Evolutionary conservation across 2,329 filamentous ascomycete species (phyloP).

Genomic region (Penicillium nordicum): DNA sequence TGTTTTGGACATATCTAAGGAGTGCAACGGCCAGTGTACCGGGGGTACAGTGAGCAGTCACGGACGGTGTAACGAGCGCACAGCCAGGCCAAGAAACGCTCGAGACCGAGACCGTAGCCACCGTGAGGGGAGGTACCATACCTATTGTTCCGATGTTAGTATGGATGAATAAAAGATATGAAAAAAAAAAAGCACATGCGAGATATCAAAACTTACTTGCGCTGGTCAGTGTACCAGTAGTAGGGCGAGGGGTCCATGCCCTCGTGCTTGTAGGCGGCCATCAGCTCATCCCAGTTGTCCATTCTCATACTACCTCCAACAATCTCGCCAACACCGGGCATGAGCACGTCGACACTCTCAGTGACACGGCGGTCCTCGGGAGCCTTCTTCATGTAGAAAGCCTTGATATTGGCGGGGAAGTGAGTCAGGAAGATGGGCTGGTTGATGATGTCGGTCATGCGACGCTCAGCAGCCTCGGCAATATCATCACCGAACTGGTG

Average conservation of each 20-base stretch:
- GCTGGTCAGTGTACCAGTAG: slow-evolving; percentile 98
- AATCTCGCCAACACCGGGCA: slow-evolving; percentile 97
- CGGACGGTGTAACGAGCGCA: slow-evolving; percentile 64
- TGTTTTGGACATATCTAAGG: slow-evolving; percentile 33
- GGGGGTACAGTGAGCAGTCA: slow-evolving; percentile 53
- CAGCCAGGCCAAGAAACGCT: slow-evolving; percentile 71
- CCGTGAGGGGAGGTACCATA: slow-evolving; percentile 91
- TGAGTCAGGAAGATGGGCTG: slow-evolving; percentile 92
- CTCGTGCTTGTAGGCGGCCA: slow-evolving; percentile 82
- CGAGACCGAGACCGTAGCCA: slow-evolving; percentile 87
- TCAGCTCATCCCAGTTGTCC: slow-evolving; percentile 82
- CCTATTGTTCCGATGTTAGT: slow-evolving; percentile 42
- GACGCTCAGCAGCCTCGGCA: slow-evolving; percentile 91
- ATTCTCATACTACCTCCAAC: slow-evolving; percentile 97
- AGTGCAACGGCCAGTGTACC: slow-evolving; percentile 51
- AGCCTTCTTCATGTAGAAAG: slow-evolving; percentile 98
- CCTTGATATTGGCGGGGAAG: slow-evolving; percentile 96
- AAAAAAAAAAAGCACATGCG: not conserved
- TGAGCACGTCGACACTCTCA: slow-evolving; percentile 79
- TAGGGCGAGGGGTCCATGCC: slow-evolving; percentile 80
- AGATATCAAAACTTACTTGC: slow-evolving; percentile 64
- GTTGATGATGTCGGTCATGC: slow-evolving; percentile 97
- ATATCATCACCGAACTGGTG: slow-evolving; percentile 97
- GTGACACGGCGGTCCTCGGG: slow-evolving; percentile 75
- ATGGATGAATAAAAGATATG: not conserved